Evolutionary conservation across 2,329 filamentous ascomycete genomes (phyloP).

Genomic region (Thelonectria discophora): DNA sequence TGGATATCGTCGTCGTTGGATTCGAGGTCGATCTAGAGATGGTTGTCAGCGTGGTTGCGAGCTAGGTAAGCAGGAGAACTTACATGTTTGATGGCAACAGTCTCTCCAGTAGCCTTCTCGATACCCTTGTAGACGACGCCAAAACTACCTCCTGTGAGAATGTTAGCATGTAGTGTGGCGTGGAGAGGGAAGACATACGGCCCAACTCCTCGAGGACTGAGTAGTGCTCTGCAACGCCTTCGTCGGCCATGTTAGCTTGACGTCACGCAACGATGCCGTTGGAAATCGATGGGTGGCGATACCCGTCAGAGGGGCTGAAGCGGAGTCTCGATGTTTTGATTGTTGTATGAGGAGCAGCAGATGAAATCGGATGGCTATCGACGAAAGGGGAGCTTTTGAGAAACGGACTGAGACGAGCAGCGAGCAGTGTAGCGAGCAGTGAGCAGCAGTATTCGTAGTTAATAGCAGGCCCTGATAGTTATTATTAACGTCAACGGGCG

Average conservation of each 20-base stretch:
- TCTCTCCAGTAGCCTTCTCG: conserved; percentile 87
- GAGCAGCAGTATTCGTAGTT: neutral
- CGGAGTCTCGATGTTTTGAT: too few species aligned
- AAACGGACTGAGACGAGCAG: neutral
- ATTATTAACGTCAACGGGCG: conserved; percentile 27
- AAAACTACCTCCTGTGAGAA: conserved; percentile 85
- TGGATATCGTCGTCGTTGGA: conserved; percentile 98
- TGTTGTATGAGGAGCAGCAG: neutral
- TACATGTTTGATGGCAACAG: conserved; percentile 97
- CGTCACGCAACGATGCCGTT: conserved; percentile 36
- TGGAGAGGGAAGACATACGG: conserved; percentile 66
- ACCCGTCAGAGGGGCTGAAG: conserved; percentile 14
- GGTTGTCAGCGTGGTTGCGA: conserved; percentile 27
- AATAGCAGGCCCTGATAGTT: conserved; percentile 22
- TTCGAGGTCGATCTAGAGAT: conserved; percentile 91
- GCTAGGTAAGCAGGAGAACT: conserved; percentile 47
- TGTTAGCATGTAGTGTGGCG: conserved; percentile 19
- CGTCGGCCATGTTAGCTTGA: conserved; percentile 61
- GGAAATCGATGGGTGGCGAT: conserved; percentile 20
- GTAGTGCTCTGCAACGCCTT: conserved; percentile 83
- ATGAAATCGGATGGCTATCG: conserved; percentile 1
- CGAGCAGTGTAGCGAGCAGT: too few species aligned
- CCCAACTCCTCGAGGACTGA: conserved; percentile 96
- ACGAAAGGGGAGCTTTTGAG: neutral
- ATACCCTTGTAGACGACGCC: conserved; percentile 97